phyloP scores from a whole-genome alignment of 192 early-diverging fungal genomes.

The Linnemannia zychae region DNA sequence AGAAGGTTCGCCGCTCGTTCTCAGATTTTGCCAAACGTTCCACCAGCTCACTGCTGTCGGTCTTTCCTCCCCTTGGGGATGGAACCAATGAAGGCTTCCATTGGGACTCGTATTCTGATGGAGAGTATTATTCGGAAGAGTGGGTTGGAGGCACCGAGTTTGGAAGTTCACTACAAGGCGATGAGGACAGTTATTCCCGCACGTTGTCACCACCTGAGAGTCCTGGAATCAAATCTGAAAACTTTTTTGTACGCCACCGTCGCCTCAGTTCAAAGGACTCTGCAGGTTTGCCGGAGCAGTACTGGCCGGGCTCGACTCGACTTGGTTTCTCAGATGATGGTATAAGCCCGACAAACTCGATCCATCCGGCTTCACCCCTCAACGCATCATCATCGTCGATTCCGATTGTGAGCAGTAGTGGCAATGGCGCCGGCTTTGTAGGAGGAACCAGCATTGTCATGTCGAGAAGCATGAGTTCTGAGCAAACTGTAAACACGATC shows the following conservation, averaged over 20 bases:
- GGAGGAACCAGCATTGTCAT: constrained; percentile 6
- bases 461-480: constrained; percentile 25
- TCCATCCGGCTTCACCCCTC: constrained; percentile 12
- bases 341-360: constrained; percentile 18
- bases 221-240: constrained; percentile 8
- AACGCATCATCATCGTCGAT: not conserved
- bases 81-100: constrained; percentile 51
- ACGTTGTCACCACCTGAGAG: constrained; percentile 34
- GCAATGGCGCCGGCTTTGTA: not conserved
- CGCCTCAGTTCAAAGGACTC: constrained; percentile 43
- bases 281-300: constrained; percentile 21
- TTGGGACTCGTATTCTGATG: constrained; percentile 46
- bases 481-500: constrained; percentile 17
- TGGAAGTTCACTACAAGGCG: constrained; percentile 11
- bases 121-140: constrained; percentile 37
- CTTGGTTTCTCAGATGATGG: constrained; percentile 27
- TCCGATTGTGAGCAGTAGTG: not conserved
- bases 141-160: constrained; percentile 27
- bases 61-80: constrained; percentile 52
- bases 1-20: constrained; percentile 43
- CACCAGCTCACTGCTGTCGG: constrained; percentile 17
- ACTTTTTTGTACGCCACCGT: constrained; percentile 12
- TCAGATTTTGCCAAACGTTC: constrained; percentile 41
- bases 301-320: constrained; percentile 47
- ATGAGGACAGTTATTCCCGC: constrained; percentile 8